Conservation (phyloP, 2,329 filamentous ascomycete species). For the Botrytis fabae region DNA sequence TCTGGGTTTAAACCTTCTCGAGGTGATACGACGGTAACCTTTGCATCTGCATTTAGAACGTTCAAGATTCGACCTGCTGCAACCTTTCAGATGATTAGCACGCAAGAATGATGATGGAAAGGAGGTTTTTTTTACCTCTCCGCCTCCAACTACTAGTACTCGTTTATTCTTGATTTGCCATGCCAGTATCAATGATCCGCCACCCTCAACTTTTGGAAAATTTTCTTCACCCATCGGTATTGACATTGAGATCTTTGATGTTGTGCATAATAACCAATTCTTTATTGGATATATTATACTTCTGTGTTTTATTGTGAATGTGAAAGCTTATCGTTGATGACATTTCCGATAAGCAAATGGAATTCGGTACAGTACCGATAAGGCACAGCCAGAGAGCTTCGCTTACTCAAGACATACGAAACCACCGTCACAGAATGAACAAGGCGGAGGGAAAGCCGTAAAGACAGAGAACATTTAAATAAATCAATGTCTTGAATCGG, state of each 20-base stretch:
- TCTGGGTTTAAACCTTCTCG: slow-evolving; percentile 80
- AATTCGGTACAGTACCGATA: slow-evolving; percentile 9
- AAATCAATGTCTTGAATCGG: slow-evolving; percentile 33
- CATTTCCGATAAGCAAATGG: slow-evolving; percentile 17
- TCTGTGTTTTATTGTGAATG: slow-evolving; percentile 9
- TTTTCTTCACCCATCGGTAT: slow-evolving; percentile 39
- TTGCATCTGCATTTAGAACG: slow-evolving; percentile 91
- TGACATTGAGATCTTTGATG: slow-evolving; percentile 21
- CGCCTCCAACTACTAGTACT: slow-evolving; percentile 90
- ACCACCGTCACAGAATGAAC: slow-evolving; percentile 12
- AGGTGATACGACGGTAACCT: slow-evolving; percentile 83
- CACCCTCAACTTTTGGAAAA: slow-evolving; percentile 82
- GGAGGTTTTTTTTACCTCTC: slow-evolving; percentile 66
- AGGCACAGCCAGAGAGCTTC: slow-evolving; percentile 14
- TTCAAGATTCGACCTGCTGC: slow-evolving; percentile 92
- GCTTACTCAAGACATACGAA: slow-evolving; percentile 22
- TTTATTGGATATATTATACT: slow-evolving; percentile 5
- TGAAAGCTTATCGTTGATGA: slow-evolving; percentile 12
- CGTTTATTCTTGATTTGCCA: slow-evolving; percentile 92
- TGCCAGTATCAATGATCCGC: slow-evolving; percentile 89
- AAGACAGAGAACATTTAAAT: slow-evolving; percentile 11
- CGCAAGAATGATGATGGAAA: slow-evolving; percentile 1
- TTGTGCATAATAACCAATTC: slow-evolving; percentile 17
- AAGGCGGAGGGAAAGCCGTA: slow-evolving; percentile 3
- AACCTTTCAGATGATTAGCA: slow-evolving; percentile 61